phyloP scores from a whole-genome alignment of 176 grass and related monocot species.

The Tillandsia fasciculata region DNA sequence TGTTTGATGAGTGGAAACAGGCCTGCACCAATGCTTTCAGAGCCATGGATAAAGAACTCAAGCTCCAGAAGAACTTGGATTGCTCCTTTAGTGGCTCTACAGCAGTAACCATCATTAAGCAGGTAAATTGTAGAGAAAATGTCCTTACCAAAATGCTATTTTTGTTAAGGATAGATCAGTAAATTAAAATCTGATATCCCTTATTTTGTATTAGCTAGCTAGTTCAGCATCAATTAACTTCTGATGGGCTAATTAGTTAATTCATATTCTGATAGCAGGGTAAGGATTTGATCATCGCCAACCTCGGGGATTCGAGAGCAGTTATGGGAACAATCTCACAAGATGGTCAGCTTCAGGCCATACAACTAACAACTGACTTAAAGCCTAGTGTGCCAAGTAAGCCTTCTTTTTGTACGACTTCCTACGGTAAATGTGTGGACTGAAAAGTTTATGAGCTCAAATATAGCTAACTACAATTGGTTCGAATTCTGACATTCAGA shows the following conservation, averaged over 20 bases:
- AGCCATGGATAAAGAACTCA: conserved; percentile 78
- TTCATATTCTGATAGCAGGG: conserved; percentile 23
- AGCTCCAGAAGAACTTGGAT: conserved; percentile 42
- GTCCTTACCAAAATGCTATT: neutral
- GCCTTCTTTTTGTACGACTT: neutral
- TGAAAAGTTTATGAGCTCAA: neutral
- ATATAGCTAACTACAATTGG: conserved; percentile 1
- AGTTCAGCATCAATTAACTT: too few relatives aligned
- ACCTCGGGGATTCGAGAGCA: conserved; percentile 85
- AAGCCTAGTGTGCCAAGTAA: conserved; percentile 52
- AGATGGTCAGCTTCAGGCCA: conserved; percentile 40
- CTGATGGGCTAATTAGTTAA: neutral
- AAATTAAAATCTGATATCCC: neutral
- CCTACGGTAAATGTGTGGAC: neutral
- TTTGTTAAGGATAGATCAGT: conserved; percentile 6
- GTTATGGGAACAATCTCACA: conserved; percentile 56
- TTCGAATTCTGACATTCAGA: conserved; percentile 26
- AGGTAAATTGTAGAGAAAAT: conserved; percentile 23
- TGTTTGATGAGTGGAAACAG: conserved; percentile 72
- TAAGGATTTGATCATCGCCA: conserved; percentile 68
- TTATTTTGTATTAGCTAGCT: neutral
- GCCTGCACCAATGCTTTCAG: conserved; percentile 54
- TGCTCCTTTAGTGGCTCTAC: conserved; percentile 76
- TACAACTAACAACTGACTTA: conserved; percentile 74
- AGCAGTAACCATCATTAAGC: conserved; percentile 82